Evolutionary conservation across 2,329 filamentous ascomycete species (phyloP), one percentile per base, ranked within the genome.

Genomic region (Sporothrix dimorphospora): DNA sequence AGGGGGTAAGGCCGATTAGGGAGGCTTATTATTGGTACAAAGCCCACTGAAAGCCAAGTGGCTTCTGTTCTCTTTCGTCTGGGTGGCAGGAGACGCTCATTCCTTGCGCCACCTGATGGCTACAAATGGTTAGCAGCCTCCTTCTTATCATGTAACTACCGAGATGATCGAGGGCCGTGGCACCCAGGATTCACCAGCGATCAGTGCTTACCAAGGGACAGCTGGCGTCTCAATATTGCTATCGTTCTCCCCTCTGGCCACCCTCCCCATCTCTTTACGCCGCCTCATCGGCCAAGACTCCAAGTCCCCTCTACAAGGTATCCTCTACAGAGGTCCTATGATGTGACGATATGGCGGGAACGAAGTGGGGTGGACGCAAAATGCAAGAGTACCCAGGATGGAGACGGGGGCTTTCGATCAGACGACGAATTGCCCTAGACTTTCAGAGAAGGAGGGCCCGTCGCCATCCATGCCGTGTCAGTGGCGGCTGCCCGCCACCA

Each of bases 281-380:
- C 8, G 19, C 57, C 5, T n/a, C 53, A 6, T 55, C 19, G 21
- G 3, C 19, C 57, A 40, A 30, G 30, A 19, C 57, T 21, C 19
- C 9, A 16, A 30, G 19, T 8, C 49, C 49, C n/a, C n/a, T n/a
- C n/a, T n/a, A n/a, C n/a, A n/a, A n/a, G n/a, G n/a, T n/a, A n/a
- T n/a, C n/a, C 24, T 53, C 49, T 21, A 24, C n/a, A 21, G 21
- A 49, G 63, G 66, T 69, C 66, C 66, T 69, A 69, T 69, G 16
- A 40, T 69, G 66, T 55, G 66, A 42, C 51, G 21, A 53, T 14
- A 6, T 38, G 30, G 57, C 30, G 57, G 8, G 57, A 30, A 12
- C 19, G 34, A 21, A 14, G 30, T 8, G n/a, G 19, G 27, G 63
- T 8, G 21, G 9, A 11, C 4, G 11, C n/a, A 14, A 42, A 19